A percentile compares a stretch with the other conserved stretches of the same genome.
Conservation (phyloP, 1,284 basidiomycete genomes). For the Trichosporon sp. region DNA sequence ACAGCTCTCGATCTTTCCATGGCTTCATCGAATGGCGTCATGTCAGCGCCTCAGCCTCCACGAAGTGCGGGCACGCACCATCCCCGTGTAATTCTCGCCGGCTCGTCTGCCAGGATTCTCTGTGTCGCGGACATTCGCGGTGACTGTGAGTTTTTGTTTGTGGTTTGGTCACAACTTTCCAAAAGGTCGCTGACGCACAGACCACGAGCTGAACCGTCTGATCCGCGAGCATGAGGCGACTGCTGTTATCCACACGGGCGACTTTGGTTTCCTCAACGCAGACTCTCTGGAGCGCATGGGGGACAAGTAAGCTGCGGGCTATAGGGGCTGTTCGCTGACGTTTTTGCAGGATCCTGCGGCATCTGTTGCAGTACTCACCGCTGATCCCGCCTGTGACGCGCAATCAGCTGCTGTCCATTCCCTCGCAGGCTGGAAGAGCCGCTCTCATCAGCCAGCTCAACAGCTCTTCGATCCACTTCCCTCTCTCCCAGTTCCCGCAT, state of each 20-base stretch:
- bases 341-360: slow-evolving; percentile 71
- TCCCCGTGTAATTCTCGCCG: slow-evolving; percentile 36
- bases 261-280: slow-evolving; percentile 96
- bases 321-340: slow-evolving; percentile 8
- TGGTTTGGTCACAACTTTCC: background rate
- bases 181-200: slow-evolving; percentile 27
- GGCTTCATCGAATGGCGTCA: slow-evolving; percentile 14
- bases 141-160: slow-evolving; percentile 43
- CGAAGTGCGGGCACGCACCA: slow-evolving; percentile 11
- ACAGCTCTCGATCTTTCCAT: background rate
- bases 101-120: slow-evolving; percentile 70
- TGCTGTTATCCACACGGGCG: slow-evolving; percentile 95
- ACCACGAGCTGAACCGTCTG: slow-evolving; percentile 78
- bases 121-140: slow-evolving; percentile 96
- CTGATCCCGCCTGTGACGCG: slow-evolving; percentile 79
- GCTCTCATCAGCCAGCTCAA: slow-evolving; percentile 54
- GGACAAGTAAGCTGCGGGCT: slow-evolving; percentile 58
- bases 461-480: slow-evolving; percentile 50
- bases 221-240: slow-evolving; percentile 82
- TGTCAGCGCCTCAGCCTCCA: slow-evolving; percentile 10
- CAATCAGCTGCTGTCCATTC: slow-evolving; percentile 68
- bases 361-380: slow-evolving; percentile 96
- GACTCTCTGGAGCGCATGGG: slow-evolving; percentile 81
- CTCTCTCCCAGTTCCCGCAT: slow-evolving; percentile 87
- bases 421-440: slow-evolving; percentile 50